Base-by-base conservation (phyloP, 2,329 filamentous ascomycete species). In the Penicillium concentricum region DNA sequence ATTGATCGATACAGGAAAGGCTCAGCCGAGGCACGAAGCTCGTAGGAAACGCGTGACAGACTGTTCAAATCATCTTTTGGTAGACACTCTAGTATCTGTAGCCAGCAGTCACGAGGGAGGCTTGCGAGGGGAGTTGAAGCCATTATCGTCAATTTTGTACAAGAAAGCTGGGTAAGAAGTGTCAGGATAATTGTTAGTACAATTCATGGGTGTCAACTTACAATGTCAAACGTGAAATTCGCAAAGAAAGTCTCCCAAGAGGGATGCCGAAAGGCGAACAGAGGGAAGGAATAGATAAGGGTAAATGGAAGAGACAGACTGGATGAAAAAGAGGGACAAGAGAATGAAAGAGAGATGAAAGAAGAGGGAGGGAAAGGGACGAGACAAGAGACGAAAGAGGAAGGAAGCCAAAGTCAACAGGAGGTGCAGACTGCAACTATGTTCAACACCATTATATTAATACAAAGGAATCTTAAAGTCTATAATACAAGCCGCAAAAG, bases 401-500 rank as follows among this genome's bases (percentile, higher is more conserved):
- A 45, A 32, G 26, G 26, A 32, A 32, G n/a, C 18, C 18, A 32
- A 32, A 45, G 10, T 15, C 26, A 20, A 28, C 15, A 45, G 16
- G 24, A 18, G 10, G n/a, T n/a, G n/a, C n/a, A n/a, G 18, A 30
- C n/a, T 16, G 44, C 32, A 2, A 22, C 12, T 15, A 26, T 45
- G 22, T 46, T 5, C 30, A 30, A 30, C 22, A 47, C 20, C 22
- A 47, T 18, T 32, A 60, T 53, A 38, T 46, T 46, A 47, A 60
- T 46, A 20, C 20, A 44, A 34, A 9, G 72, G 70, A 18, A 73
- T 72, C 41, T 69, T 71, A 51, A 74, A 66, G 48, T 73, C 71
- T 56, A 74, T 67, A 45, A 74, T 73, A 53, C 70, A 72, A 42
- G 72, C 71, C 0, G 70, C 70, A 45, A 73, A 74, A 2, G 72